Evolutionary conservation across 2,329 filamentous ascomycete genomes (phyloP).

Genomic region (Pestalotiopsis sp.): DNA sequence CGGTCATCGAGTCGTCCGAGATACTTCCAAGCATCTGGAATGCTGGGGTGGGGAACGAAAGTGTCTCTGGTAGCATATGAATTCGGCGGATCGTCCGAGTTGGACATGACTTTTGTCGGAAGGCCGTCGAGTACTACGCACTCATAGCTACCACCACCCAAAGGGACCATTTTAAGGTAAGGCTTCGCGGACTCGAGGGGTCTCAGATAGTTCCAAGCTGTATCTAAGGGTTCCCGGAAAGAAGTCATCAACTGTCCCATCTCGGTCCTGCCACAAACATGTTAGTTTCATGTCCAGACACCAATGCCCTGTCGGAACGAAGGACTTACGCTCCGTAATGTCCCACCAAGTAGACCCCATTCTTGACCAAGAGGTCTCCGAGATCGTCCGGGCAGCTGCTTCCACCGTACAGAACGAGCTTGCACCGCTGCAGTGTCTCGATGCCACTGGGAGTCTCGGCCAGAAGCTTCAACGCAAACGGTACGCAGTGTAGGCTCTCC

Average conservation of each 20-base stretch:
- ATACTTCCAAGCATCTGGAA: conserved; percentile 40
- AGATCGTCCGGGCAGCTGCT: conserved; percentile 44
- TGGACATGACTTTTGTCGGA: conserved; percentile 37
- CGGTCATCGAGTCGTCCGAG: conserved; percentile 39
- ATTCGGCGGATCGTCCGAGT: conserved; percentile 37
- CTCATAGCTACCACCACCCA: conserved; percentile 25
- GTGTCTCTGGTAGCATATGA: conserved; percentile 40
- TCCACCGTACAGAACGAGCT: conserved; percentile 42
- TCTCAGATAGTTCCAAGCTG: conserved; percentile 44
- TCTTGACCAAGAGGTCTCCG: conserved; percentile 38
- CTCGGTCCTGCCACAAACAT: conserved; percentile 36
- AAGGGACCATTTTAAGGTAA: conserved; percentile 38
- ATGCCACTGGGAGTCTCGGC: conserved; percentile 38
- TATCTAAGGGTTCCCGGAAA: conserved; percentile 38
- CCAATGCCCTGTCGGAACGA: neutral
- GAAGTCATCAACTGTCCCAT: conserved; percentile 45
- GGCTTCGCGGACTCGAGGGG: conserved; percentile 37
- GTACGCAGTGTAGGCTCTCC: conserved; percentile 42
- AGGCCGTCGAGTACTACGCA: conserved; percentile 36
- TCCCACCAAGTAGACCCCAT: conserved; percentile 38
- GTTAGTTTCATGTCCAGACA: conserved; percentile 16
- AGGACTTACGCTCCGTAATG: conserved; percentile 42
- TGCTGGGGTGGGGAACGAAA: conserved; percentile 37
- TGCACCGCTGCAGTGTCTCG: conserved; percentile 36
- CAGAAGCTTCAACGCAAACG: conserved; percentile 42